Conservation (phyloP, 805 yeast species). For the Komagataella populi region DNA sequence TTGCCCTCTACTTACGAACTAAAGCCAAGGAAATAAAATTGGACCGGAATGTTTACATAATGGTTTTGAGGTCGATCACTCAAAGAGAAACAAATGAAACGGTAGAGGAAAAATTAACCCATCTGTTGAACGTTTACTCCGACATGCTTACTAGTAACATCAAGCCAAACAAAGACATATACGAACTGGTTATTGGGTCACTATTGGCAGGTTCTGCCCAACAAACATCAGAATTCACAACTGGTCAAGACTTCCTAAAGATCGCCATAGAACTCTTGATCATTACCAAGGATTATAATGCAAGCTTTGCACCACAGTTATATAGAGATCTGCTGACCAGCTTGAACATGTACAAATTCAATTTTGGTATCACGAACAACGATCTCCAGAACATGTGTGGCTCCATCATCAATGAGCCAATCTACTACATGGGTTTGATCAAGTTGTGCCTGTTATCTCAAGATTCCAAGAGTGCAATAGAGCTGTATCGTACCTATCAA, state of each 20-base stretch:
- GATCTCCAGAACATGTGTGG: conserved; percentile 8
- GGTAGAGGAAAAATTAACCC: conserved; percentile 47
- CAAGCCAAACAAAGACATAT: conserved; percentile 45
- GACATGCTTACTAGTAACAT: conserved; percentile 40
- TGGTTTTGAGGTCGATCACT: conserved; percentile 40
- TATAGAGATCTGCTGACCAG: conserved; percentile 13
- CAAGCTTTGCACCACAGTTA: conserved; percentile 3
- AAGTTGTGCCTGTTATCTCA: conserved; percentile 23
- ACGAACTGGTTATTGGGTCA: conserved; percentile 33
- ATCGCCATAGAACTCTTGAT: conserved; percentile 33
- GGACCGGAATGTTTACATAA: conserved; percentile 34
- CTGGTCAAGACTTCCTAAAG: conserved; percentile 32
- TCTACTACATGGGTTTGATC: conserved; percentile 15
- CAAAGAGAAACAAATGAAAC: conserved; percentile 38
- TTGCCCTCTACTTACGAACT: conserved; percentile 17
- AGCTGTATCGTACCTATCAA: conserved; percentile 19
- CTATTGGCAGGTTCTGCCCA: conserved; percentile 33
- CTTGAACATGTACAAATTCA: conserved; percentile 12
- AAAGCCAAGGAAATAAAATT: conserved; percentile 27
- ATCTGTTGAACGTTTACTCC: conserved; percentile 51
- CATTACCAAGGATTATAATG: conserved; percentile 9
- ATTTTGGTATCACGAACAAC: conserved; percentile 6
- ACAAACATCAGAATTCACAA: conserved; percentile 16
- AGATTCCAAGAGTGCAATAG: conserved; percentile 23
- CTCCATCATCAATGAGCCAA: conserved; percentile 3